Evolutionary conservation across 495 filamentous ascomycete genomes (phyloP).

Genomic region (Lophium mytilinum): DNA sequence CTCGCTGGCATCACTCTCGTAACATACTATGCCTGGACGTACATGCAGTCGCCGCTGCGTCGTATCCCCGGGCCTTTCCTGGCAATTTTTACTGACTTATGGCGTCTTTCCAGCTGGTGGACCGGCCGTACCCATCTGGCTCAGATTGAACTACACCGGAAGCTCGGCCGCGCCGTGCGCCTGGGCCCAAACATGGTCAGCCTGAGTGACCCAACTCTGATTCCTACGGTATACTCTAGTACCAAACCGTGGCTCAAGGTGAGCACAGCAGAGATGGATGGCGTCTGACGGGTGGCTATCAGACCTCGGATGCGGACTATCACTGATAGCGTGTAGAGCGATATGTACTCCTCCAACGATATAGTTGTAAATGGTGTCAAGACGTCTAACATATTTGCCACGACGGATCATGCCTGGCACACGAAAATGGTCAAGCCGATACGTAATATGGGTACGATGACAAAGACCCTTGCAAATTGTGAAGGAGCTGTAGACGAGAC

Average conservation of each 20-base stretch:
- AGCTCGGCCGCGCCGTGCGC: background rate
- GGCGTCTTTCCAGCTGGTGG: background rate
- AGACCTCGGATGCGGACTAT: background rate
- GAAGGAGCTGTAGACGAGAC: background rate
- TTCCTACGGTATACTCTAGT: background rate
- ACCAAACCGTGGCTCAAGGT: background rate
- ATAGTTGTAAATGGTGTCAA: background rate
- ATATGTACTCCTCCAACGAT: background rate
- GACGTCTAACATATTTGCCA: background rate
- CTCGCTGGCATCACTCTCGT: background rate
- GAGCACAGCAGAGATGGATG: background rate
- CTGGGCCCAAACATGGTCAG: background rate
- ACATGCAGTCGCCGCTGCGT: background rate
- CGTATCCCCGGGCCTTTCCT: background rate
- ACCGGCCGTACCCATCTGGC: background rate
- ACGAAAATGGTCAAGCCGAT: background rate
- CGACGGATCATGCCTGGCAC: background rate
- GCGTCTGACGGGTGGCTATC: background rate
- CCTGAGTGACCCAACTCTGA: background rate
- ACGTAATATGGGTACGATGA: background rate
- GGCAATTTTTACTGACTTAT: background rate
- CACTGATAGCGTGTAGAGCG: background rate
- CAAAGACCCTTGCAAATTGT: slow-evolving; percentile 1
- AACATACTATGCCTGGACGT: background rate
- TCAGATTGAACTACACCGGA: background rate